Evolutionary conservation across 208 protist species (phyloP).

Genomic region (Acanthamoeba triangularis): DNA sequence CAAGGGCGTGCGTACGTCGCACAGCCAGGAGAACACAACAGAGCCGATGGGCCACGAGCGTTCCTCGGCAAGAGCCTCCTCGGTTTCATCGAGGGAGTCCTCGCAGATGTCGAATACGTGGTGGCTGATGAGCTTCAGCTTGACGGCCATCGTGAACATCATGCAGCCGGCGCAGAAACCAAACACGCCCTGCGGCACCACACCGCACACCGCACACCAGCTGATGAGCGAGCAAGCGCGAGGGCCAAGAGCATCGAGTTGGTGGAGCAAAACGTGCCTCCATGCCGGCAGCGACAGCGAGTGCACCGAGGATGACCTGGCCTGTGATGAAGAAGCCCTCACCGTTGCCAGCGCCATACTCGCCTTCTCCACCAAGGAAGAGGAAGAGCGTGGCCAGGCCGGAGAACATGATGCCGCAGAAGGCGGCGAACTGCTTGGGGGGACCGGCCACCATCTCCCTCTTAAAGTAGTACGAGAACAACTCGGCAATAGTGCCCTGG

Average conservation of each 20-base stretch:
- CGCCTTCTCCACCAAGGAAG: conserved; percentile 17
- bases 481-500: conserved; percentile 55
- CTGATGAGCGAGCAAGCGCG: not conserved
- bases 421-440: conserved; percentile 79
- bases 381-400: conserved; percentile 65
- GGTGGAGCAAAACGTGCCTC: conserved; percentile 28
- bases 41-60: conserved; percentile 38
- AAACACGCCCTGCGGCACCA: conserved; percentile 28
- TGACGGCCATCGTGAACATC: conserved; percentile 65
- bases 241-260: no score
- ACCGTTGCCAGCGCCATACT: conserved; percentile 1
- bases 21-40: not conserved
- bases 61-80: not conserved
- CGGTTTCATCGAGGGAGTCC: not conserved
- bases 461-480: conserved; percentile 22
- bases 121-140: not conserved
- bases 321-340: conserved; percentile 68
- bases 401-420: conserved; percentile 80
- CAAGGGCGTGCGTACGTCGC: not conserved
- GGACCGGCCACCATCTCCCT: conserved; percentile 62
- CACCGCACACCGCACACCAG: not conserved
- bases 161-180: conserved; percentile 78
- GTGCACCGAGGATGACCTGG: conserved; percentile 39
- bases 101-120: conserved; percentile 33
- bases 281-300: conserved; percentile 71